Evolutionary conservation across 2,329 filamentous ascomycete genomes (phyloP), one percentile per base, ranked within the genome.

Genomic region (Colletotrichum sp.): DNA sequence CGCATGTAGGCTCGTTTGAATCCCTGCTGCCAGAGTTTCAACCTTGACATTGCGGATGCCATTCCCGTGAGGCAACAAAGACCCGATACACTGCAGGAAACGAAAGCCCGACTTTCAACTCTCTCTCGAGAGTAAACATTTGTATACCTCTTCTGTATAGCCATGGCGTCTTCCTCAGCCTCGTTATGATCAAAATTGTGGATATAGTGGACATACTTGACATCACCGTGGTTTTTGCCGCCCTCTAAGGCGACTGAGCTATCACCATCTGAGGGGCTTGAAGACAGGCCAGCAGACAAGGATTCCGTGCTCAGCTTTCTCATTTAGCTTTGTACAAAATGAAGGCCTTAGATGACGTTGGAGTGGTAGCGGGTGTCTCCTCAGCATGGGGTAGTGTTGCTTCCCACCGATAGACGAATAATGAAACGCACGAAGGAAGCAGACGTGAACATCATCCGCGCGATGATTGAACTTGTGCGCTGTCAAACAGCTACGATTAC

Each of bases 51-150:
- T n/a, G n/a, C 43, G n/a, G n/a, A 48, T 48, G n/a, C 3, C 43
- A n/a, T 48, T 48, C 18, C n/a, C 43, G 0, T 7, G 38, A 43
- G 38, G 4, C 38, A 43, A 1, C 0, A 10, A 10, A 43, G 6
- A 6, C 8, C 1, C 1, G 9, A 43, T n/a, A 6, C 38, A 10
- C 8, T 38, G 1, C 36, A 38, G 7, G 0, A 3, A 43, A n/a
- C 5, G 38, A 0, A 3, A 0, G 3, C 5, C 3, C 1, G 4
- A 10, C 18, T 0, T n/a, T 9, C 8, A 4, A 10, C 38, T 43
- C 18, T n/a, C 8, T 43, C 18, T 0, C n/a, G n/a, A n/a, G 9
- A 43, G 38, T 43, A 1, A 4, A 43, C 9, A 2, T n/a, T 3
- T n/a, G n/a, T n/a, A 9, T 10, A n/a, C 38, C 18, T 43, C 38